Conservation (phyloP, 2,329 filamentous ascomycete species). For the Trichoderma harzianum region DNA sequence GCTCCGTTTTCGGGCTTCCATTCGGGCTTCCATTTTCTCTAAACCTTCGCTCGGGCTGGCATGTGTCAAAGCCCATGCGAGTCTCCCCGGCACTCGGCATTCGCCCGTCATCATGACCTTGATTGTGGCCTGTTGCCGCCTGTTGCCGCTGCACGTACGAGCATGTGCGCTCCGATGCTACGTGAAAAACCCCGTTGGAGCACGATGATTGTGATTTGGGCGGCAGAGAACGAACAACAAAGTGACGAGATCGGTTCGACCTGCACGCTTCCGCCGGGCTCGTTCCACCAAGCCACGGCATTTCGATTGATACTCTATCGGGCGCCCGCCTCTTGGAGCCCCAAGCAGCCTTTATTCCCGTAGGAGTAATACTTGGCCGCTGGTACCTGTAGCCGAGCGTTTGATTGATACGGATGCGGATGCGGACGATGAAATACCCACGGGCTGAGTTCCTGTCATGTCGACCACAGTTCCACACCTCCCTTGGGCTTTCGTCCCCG, state of each 20-base stretch:
- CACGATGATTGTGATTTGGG: neutral
- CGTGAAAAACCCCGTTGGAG: neutral
- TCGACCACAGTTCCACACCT: conserved; percentile 5
- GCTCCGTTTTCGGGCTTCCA: conserved; percentile 19
- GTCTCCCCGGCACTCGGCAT: conserved; percentile 1
- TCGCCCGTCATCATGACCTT: neutral
- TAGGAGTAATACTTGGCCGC: conserved; percentile 1
- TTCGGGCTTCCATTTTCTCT: conserved; percentile 5
- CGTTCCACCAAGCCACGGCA: neutral
- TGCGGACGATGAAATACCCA: neutral
- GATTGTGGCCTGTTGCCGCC: neutral
- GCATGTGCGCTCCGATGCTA: neutral
- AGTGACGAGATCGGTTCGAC: conserved; percentile 1
- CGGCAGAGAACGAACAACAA: neutral
- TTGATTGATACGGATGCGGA: conserved; percentile 3
- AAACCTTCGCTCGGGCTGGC: neutral
- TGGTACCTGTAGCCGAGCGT: neutral
- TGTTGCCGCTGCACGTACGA: neutral
- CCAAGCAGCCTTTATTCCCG: conserved; percentile 1
- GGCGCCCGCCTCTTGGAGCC: conserved; percentile 4
- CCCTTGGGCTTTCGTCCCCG: neutral
- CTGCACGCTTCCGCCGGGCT: neutral
- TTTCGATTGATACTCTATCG: conserved; percentile 5
- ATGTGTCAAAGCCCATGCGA: conserved; percentile 2
- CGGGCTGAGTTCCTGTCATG: neutral